A percentile compares a stretch with the other conserved stretches of the same genome.
Conservation (phyloP, 495 filamentous ascomycete species). For the Lasiosphaeriaceae sp. region DNA sequence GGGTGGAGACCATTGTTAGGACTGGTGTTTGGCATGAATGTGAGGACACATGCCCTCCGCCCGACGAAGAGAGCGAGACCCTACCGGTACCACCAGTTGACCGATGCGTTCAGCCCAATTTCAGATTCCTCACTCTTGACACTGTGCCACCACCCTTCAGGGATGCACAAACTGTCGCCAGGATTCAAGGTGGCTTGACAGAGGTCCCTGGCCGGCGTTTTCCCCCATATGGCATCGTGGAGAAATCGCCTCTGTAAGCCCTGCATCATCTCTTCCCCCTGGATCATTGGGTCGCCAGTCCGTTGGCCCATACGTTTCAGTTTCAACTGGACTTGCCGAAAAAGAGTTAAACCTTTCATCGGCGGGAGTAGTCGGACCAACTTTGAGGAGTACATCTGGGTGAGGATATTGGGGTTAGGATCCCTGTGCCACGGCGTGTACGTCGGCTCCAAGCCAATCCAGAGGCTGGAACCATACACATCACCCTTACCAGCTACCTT, state of each 20-base stretch:
- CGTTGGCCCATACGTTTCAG: constrained; percentile 36
- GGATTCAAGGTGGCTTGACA: constrained; percentile 52
- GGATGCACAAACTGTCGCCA: constrained; percentile 82
- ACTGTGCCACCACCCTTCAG: constrained; percentile 94
- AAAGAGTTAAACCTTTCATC: constrained; percentile 54
- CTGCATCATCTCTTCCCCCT: constrained; percentile 91
- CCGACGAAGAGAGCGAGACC: too few relatives aligned
- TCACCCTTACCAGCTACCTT: constrained; percentile 59
- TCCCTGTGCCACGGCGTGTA: constrained; percentile 88
- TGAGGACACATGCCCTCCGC: too few relatives aligned
- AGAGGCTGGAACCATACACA: constrained; percentile 79
- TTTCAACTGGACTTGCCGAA: constrained; percentile 40
- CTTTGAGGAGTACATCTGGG: constrained; percentile 76
- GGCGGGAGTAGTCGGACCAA: constrained; percentile 66
- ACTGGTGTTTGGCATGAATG: too few relatives aligned
- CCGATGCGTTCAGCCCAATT: constrained; percentile 44
- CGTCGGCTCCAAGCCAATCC: constrained; percentile 82
- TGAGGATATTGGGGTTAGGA: constrained; percentile 91
- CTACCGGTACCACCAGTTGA: constrained; percentile 88
- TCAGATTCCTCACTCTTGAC: constrained; percentile 57
- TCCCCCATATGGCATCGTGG: constrained; percentile 67
- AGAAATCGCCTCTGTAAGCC: constrained; percentile 64
- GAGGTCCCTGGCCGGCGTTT: constrained; percentile 22
- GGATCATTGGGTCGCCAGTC: constrained; percentile 48
- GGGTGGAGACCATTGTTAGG: too few relatives aligned